Percentiles rank a stretch among this genome's conserved stretches.
Conservation (phyloP, 345 rosid species). For the Populus tremula region DNA sequence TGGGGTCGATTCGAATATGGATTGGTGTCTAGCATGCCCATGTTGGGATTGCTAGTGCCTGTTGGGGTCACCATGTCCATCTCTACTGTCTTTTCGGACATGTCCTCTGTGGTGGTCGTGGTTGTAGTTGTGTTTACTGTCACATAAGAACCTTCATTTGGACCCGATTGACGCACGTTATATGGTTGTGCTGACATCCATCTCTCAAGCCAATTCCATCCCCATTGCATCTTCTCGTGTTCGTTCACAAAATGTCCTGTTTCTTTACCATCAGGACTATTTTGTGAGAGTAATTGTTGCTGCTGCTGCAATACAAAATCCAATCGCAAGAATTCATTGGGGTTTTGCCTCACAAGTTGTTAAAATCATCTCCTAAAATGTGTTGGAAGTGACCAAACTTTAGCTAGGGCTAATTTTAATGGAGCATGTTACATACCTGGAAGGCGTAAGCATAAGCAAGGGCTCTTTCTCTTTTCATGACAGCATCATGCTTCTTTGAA, state of each 20-base stretch:
- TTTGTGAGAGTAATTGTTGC: slow-evolving; percentile 30
- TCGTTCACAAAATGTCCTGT: slow-evolving; percentile 36
- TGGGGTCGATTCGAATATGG: slow-evolving; percentile 36
- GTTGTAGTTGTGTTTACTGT: slow-evolving; percentile 53
- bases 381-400: not conserved
- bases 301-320: slow-evolving; percentile 13
- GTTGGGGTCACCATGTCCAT: slow-evolving; percentile 53
- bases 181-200: slow-evolving; percentile 91
- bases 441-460: slow-evolving; percentile 91
- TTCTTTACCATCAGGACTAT: slow-evolving; percentile 34
- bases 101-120: slow-evolving; percentile 47
- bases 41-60: slow-evolving; percentile 21
- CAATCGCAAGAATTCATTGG: no score
- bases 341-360: not conserved
- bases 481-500: slow-evolving; percentile 53
- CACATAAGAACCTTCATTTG: slow-evolving; percentile 47
- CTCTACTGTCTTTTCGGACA: slow-evolving; percentile 83
- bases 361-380: no score
- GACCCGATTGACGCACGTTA: slow-evolving; percentile 39
- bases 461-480: slow-evolving; percentile 74
- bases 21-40: slow-evolving; percentile 24
- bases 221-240: slow-evolving; percentile 60
- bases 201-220: slow-evolving; percentile 90
- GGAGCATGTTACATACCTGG: slow-evolving; percentile 45
- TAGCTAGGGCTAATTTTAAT: not conserved